Evolutionary conservation across 1,284 basidiomycete genomes (phyloP).

Genomic region (Trichosporon asahii): DNA sequence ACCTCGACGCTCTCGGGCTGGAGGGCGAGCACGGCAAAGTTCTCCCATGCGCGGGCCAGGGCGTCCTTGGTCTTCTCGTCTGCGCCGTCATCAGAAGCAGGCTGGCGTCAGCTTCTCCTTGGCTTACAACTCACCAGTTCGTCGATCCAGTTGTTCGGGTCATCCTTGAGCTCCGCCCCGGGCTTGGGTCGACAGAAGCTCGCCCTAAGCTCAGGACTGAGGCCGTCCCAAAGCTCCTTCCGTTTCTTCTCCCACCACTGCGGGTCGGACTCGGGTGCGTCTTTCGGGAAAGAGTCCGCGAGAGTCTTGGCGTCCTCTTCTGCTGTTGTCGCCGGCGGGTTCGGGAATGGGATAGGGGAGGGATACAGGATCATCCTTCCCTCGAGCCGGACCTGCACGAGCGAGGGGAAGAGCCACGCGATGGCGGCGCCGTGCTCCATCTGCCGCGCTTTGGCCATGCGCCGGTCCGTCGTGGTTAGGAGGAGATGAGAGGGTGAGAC

Average conservation of each 20-base stretch:
- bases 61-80: constrained; percentile 30
- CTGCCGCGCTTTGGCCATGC: constrained; percentile 47
- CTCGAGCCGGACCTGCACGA: constrained; percentile 46
- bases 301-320: background rate
- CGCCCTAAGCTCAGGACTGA: constrained; percentile 46
- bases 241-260: constrained; percentile 45
- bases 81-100: constrained; percentile 27
- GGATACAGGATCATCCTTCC: constrained; percentile 33
- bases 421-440: constrained; percentile 38
- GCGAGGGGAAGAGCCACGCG: constrained; percentile 46
- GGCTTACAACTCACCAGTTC: constrained; percentile 21
- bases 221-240: constrained; percentile 35
- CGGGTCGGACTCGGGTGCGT: constrained; percentile 15
- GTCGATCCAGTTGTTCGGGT: constrained; percentile 20
- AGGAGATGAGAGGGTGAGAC: constrained; percentile 42
- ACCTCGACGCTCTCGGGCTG: constrained; percentile 39
- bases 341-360: background rate
- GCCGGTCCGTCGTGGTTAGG: constrained; percentile 46
- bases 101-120: background rate
- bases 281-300: constrained; percentile 10
- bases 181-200: constrained; percentile 47
- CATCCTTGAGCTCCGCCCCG: constrained; percentile 37
- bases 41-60: constrained; percentile 20
- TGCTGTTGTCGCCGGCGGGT: background rate
- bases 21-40: constrained; percentile 48